phyloP scores from a whole-genome alignment of 805 yeast species.

The Middelhovenomyces tepae region DNA sequence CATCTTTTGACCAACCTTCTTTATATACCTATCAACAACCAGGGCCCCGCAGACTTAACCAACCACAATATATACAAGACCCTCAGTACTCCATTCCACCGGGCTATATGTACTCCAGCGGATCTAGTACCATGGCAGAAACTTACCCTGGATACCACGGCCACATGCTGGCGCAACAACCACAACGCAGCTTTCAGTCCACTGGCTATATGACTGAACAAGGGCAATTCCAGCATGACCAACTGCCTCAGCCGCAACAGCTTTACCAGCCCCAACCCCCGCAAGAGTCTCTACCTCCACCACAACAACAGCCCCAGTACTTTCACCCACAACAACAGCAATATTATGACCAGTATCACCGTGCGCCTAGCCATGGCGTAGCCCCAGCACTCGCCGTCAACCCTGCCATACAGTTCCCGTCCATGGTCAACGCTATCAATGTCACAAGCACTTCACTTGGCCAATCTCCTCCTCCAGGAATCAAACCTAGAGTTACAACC shows the following conservation, averaged over 20 bases:
- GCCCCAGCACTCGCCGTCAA: conserved; percentile 6
- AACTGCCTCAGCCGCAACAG: conserved; percentile 10
- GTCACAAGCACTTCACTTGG: conserved; percentile 20
- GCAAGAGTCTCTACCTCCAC: conserved; percentile 11
- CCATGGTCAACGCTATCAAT: conserved; percentile 14
- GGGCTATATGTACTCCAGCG: too few species aligned
- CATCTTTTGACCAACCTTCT: too few species aligned
- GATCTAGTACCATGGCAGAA: too few species aligned
- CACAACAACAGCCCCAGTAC: conserved; percentile 2
- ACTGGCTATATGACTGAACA: too few species aligned
- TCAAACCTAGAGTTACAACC: conserved; percentile 55
- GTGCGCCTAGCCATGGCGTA: conserved; percentile 1
- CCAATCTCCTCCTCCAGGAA: conserved; percentile 21
- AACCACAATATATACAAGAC: too few species aligned
- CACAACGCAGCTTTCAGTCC: too few species aligned
- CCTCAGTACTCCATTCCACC: too few species aligned
- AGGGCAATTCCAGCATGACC: conserved; percentile 15
- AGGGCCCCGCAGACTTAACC: too few species aligned
- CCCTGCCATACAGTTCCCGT: conserved; percentile 17
- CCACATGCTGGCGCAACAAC: too few species aligned
- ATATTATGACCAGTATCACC: conserved; percentile 6
- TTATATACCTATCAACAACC: too few species aligned
- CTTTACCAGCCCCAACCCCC: conserved; percentile 11
- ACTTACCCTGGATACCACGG: too few species aligned
- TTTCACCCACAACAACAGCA: conserved; percentile 7